phyloP scores from a whole-genome alignment of 2,329 filamentous ascomycete genomes.

The Fusarium torreyae region DNA sequence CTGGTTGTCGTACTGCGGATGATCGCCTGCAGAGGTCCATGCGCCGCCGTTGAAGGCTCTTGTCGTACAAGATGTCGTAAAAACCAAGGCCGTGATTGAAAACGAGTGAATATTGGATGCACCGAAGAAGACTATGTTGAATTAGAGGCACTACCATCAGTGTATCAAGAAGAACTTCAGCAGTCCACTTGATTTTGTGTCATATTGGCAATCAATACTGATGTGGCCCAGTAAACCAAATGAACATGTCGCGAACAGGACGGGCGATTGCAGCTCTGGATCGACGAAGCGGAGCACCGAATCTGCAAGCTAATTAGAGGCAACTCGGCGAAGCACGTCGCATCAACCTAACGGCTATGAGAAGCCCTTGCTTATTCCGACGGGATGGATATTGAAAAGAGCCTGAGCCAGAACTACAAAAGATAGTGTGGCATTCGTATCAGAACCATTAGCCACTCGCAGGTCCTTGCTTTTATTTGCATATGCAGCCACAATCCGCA shows the following conservation, averaged over 20 bases:
- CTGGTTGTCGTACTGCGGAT: constrained; percentile 12
- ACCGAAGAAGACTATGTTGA: background rate
- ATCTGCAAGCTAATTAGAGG: background rate
- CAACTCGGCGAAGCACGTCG: background rate
- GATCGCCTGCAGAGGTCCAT: constrained; percentile 18
- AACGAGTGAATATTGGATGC: too few species aligned
- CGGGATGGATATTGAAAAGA: constrained; percentile 4
- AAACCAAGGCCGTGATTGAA: background rate
- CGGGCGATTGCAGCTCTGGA: constrained; percentile 35
- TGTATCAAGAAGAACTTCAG: background rate
- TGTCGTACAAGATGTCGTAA: constrained; percentile 1
- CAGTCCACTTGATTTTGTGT: background rate
- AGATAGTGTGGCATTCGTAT: background rate
- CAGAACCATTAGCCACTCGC: background rate
- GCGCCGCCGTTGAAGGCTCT: constrained; percentile 5
- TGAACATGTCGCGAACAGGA: background rate
- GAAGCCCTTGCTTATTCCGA: constrained; percentile 9
- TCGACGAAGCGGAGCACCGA: constrained; percentile 8
- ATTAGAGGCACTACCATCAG: background rate
- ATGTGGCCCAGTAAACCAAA: background rate
- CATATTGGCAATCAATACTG: background rate
- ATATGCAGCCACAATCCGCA: constrained; percentile 5
- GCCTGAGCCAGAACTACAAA: constrained; percentile 2
- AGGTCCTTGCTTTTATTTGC: constrained; percentile 30
- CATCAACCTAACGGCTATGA: background rate